These are phyloP conservation scores for Penicillium capsulatum DNA, from an alignment of 2,329 filamentous ascomycete genomes.

Conservation along the genomic window DNA sequence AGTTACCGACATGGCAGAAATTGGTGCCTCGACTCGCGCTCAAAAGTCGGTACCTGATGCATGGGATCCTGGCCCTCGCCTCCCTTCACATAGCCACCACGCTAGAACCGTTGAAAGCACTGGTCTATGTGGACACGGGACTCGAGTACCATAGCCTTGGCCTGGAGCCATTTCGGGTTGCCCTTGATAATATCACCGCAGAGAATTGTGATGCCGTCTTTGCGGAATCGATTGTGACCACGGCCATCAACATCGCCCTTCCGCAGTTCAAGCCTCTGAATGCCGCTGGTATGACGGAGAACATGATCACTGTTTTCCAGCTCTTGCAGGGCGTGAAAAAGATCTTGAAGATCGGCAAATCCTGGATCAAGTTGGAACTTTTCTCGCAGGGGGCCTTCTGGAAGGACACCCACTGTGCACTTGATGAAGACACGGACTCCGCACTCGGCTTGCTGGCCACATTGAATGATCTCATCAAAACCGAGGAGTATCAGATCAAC, in stretches of 20 bases:
- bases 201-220: constrained; percentile 29
- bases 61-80: constrained; percentile 36
- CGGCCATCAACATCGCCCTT: constrained; percentile 24
- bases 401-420: constrained; percentile 33
- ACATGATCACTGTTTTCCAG: constrained; percentile 26
- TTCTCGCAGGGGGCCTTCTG: constrained; percentile 49
- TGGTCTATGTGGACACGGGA: constrained; percentile 24
- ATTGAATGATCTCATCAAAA: constrained; percentile 18
- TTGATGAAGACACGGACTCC: constrained; percentile 18
- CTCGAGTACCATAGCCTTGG: constrained; percentile 26
- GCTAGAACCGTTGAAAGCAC: constrained; percentile 9
- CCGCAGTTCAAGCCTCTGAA: constrained; percentile 16
- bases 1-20: constrained; percentile 31
- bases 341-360: constrained; percentile 20
- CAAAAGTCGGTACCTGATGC: constrained; percentile 33
- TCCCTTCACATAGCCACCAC: constrained; percentile 35
- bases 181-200: constrained; percentile 25
- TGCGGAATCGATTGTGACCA: constrained; percentile 28
- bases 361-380: constrained; percentile 48
- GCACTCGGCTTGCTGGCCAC: constrained; percentile 18
- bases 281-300: constrained; percentile 21
- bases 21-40: constrained; percentile 33
- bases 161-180: constrained; percentile 25
- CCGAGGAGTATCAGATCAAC: constrained; percentile 18
- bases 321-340: constrained; percentile 28